Base-by-base conservation (phyloP, 495 filamentous ascomycete species). In the Penicillium malachiteum region DNA sequence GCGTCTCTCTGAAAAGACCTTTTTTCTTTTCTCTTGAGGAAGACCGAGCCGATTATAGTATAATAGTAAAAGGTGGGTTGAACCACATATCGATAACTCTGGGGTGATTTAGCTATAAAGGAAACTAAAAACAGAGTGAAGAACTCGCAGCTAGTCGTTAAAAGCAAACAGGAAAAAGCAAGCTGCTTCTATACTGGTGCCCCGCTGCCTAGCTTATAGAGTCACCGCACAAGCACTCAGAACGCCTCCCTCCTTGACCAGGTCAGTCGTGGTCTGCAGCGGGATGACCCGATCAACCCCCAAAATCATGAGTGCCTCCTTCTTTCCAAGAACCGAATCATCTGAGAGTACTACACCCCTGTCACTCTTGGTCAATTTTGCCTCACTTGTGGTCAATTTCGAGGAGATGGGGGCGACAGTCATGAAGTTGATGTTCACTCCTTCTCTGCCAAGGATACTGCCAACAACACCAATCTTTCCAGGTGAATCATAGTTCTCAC, bases 401-500 rank as follows among this genome's bases (percentile, higher is more conserved):
- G 50, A 56, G 10, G 54, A 73, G 50, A 77, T 71, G 16, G 74
- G 71, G 42, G 85, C 85, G 31, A 90, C 87, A 54, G 76, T 82
- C 87, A 89, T 90, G 62, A 82, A 88, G 40, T 73, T 79, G 58
- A 89, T 88, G 64, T 90, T 90, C 44, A 90, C 81, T 0, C 77
- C 81, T 40, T 84, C 80, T 47, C 72, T 73, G 0, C 86, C 87
- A 38, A 90, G 69, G 50, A 80, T 72, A 31, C 72, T 77, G 1
- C 87, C 87, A 14, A 90, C 87, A 17, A 84, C 78, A 11, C 87
- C 87, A 64, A 90, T 90, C 73, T 87, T 89, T 17, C 87, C 87
- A 0, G 84, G 85, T 55, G 82, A 74, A 68, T 90, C 87, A 58
- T 86, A 87, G 68, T 90, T 89, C 51, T 87, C 78, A 52, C 87